phyloP scores from a whole-genome alignment of 306 rosid genomes.

The Hippophae gyantsensis region DNA sequence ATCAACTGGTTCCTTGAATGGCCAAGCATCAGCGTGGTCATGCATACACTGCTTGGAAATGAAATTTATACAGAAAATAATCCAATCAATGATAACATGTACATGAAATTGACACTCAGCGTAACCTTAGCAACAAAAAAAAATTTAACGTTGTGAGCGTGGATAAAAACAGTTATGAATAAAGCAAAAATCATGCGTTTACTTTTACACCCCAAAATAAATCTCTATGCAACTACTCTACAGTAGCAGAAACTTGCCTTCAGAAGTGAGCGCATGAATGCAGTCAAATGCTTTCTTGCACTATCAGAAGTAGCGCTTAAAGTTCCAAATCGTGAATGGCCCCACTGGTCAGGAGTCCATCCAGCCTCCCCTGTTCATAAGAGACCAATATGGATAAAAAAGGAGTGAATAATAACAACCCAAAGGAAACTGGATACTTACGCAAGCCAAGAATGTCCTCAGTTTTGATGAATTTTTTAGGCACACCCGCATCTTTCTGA shows the following conservation, averaged over 20 bases:
- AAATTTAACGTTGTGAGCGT: too few relatives aligned
- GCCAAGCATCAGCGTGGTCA: constrained; percentile 91
- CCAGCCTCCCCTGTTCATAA: constrained; percentile 78
- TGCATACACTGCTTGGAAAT: constrained; percentile 50
- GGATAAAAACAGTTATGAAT: too few relatives aligned
- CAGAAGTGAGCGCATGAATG: constrained; percentile 70
- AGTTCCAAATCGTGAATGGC: constrained; percentile 59
- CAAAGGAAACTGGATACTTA: constrained; percentile 35
- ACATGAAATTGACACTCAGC: not conserved
- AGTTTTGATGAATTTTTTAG: constrained; percentile 52
- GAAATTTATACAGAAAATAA: constrained; percentile 13
- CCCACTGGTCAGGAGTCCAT: constrained; percentile 90
- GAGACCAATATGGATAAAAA: constrained; percentile 10
- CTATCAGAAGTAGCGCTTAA: constrained; percentile 46
- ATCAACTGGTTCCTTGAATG: constrained; percentile 95
- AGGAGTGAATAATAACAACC: not conserved
- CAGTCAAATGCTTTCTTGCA: constrained; percentile 56
- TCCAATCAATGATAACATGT: not conserved
- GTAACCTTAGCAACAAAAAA: too few relatives aligned
- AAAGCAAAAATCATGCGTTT: too few relatives aligned
- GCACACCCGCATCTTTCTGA: constrained; percentile 91
- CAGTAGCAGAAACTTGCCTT: constrained; percentile 42
- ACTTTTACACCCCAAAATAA: too few relatives aligned
- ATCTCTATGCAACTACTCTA: not conserved
- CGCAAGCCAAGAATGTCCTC: constrained; percentile 91